phyloP scores from a whole-genome alignment of 495 filamentous ascomycete genomes.

The Daldinia vernicosa region DNA sequence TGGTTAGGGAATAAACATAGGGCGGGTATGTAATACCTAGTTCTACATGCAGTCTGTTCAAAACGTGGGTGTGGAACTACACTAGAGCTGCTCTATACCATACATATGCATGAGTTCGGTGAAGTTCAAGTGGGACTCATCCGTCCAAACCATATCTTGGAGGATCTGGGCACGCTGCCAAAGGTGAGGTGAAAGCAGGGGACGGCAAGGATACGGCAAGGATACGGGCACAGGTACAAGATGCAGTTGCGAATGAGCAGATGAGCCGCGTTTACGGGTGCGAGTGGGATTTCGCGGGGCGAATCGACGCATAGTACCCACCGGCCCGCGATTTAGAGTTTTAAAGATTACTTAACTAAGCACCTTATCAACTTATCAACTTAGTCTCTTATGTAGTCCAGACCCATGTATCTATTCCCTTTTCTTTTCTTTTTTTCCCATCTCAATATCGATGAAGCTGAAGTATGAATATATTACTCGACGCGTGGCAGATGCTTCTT shows the following conservation, averaged over 20 bases:
- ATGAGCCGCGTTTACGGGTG: conserved; percentile 15
- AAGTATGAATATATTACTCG: neutral
- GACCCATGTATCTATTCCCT: neutral
- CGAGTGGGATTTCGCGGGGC: conserved; percentile 19
- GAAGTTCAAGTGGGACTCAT: conserved; percentile 22
- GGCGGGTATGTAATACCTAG: neutral
- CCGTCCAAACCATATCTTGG: neutral
- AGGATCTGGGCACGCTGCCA: neutral
- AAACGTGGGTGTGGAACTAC: conserved; percentile 11
- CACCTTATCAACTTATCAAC: conserved; percentile 5
- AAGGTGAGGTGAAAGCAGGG: conserved; percentile 6
- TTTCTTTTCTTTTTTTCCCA: conserved; percentile 2
- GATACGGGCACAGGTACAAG: conserved; percentile 4
- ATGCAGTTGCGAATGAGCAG: conserved; percentile 11
- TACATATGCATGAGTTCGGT: conserved; percentile 12
- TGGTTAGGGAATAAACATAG: neutral
- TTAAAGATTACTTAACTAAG: conserved; percentile 28
- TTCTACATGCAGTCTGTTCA: conserved; percentile 2
- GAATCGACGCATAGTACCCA: conserved; percentile 2
- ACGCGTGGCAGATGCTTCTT: neutral
- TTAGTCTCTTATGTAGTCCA: conserved; percentile 1
- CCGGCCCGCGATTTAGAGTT: conserved; percentile 16
- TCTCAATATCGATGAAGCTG: neutral
- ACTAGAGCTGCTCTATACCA: conserved; percentile 6
- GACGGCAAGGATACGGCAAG: conserved; percentile 2